phyloP scores from a whole-genome alignment of 2,329 filamentous ascomycete species.

The Aspergillus latus region DNA sequence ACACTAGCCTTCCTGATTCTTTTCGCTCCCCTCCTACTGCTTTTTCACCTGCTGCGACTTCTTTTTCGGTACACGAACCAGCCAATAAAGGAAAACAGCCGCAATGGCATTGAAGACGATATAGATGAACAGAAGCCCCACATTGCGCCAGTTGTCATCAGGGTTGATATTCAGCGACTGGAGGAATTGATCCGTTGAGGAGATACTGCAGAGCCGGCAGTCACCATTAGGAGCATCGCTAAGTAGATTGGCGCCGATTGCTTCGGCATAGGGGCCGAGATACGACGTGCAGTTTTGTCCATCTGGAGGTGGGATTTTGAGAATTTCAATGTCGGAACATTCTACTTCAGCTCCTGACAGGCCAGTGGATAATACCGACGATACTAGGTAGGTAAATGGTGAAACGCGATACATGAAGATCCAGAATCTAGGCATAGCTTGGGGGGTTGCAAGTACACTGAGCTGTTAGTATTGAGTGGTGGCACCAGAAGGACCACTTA shows the following conservation, averaged over 20 bases:
- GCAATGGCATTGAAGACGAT: conserved; percentile 53
- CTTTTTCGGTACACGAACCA: conserved; percentile 53
- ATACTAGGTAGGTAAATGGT: conserved; percentile 63
- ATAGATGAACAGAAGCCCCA: conserved; percentile 55
- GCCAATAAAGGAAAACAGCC: conserved; percentile 55
- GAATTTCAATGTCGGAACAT: conserved; percentile 37
- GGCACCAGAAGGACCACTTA: conserved; percentile 16
- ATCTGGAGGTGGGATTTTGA: conserved; percentile 50
- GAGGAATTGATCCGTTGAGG: conserved; percentile 53
- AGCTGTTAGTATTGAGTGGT: not conserved
- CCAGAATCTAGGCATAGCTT: conserved; percentile 68
- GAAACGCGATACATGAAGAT: conserved; percentile 72
- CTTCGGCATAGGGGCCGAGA: conserved; percentile 57
- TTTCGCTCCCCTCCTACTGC: not conserved
- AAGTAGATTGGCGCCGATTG: conserved; percentile 59
- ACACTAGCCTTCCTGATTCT: too few species aligned
- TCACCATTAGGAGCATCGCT: conserved; percentile 58
- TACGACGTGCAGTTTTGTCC: conserved; percentile 65
- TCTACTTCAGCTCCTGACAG: conserved; percentile 30
- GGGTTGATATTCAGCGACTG: conserved; percentile 48
- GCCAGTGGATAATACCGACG: conserved; percentile 41
- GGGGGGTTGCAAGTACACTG: conserved; percentile 61
- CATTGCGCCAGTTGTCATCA: conserved; percentile 53
- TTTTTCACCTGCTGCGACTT: conserved; percentile 44
- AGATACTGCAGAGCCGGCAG: conserved; percentile 55